phyloP scores from a whole-genome alignment of 2,329 filamentous ascomycete species.

The Dactylellina leptospora region DNA sequence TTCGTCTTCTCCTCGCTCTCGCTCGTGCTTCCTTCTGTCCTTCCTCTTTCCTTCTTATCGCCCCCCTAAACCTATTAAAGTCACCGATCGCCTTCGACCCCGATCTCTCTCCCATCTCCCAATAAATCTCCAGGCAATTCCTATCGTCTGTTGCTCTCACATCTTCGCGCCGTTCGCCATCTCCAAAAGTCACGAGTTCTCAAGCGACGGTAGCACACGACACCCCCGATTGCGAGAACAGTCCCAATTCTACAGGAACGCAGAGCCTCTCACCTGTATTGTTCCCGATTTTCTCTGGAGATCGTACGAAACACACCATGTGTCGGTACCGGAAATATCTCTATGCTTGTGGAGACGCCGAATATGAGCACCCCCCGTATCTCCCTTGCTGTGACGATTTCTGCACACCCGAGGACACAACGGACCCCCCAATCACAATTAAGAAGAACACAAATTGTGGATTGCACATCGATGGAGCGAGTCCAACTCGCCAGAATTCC shows the following conservation, averaged over 20 bases:
- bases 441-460: conserved; percentile 35
- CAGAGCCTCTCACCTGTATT: too few species aligned
- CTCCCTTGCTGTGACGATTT: conserved; percentile 43
- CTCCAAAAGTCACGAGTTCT: conserved; percentile 10
- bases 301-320: conserved; percentile 14
- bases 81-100: conserved; percentile 1
- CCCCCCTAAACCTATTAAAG: conserved; percentile 27
- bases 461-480: neutral
- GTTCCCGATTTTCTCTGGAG: neutral
- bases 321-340: conserved; percentile 40
- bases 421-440: conserved; percentile 37
- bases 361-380: conserved; percentile 38
- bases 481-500: conserved; percentile 5
- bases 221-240: conserved; percentile 3
- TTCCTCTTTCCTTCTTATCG: conserved; percentile 22
- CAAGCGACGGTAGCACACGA: conserved; percentile 3
- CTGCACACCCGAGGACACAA: conserved; percentile 20
- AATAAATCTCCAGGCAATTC: too few species aligned
- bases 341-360: conserved; percentile 31
- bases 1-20: conserved; percentile 3
- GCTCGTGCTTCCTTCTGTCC: conserved; percentile 2
- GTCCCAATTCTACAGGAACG: neutral
- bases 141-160: neutral
- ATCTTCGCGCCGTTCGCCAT: too few species aligned
- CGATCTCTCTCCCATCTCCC: neutral